phyloP scores from a whole-genome alignment of 139 green algal genomes.

The Chlorella vulgaris region DNA sequence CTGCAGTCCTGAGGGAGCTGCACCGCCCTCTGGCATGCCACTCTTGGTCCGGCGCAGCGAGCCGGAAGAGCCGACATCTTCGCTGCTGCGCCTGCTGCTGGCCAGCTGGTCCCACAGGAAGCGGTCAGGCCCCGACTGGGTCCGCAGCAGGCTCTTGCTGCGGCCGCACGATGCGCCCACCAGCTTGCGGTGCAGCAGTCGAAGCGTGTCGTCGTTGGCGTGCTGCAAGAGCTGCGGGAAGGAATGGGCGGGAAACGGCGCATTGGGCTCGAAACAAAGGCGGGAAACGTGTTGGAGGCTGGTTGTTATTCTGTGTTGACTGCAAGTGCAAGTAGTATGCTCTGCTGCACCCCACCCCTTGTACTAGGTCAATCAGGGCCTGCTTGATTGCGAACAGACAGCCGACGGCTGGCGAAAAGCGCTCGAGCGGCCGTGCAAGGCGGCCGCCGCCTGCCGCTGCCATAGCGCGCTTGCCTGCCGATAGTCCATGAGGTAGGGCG shows the following conservation, averaged over 20 bases:
- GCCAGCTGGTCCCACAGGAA: background rate
- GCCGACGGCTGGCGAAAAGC: background rate
- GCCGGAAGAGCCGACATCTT: background rate
- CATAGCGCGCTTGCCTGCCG: background rate
- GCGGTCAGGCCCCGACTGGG: conserved; percentile 8
- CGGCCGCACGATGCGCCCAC: background rate
- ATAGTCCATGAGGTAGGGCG: background rate
- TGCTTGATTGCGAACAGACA: background rate
- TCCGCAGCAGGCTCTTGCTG: background rate
- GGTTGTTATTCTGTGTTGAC: too few species aligned
- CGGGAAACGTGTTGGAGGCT: too few species aligned
- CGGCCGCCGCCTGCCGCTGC: background rate
- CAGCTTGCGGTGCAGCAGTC: conserved; percentile 5
- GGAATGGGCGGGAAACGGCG: background rate
- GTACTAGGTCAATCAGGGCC: too few species aligned
- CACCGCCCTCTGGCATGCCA: too few species aligned
- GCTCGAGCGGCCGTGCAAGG: background rate
- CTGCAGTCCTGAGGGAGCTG: too few species aligned
- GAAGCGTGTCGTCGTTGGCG: conserved; percentile 15
- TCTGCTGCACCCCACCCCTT: too few species aligned
- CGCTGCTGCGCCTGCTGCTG: background rate
- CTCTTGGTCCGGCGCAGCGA: background rate
- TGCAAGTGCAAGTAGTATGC: too few species aligned
- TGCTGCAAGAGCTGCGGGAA: conserved; percentile 21
- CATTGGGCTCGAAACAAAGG: background rate